These are phyloP conservation scores for Pichia sp. DNA, from an alignment of 1,139 yeast genomes.

Conservation along the genomic window DNA sequence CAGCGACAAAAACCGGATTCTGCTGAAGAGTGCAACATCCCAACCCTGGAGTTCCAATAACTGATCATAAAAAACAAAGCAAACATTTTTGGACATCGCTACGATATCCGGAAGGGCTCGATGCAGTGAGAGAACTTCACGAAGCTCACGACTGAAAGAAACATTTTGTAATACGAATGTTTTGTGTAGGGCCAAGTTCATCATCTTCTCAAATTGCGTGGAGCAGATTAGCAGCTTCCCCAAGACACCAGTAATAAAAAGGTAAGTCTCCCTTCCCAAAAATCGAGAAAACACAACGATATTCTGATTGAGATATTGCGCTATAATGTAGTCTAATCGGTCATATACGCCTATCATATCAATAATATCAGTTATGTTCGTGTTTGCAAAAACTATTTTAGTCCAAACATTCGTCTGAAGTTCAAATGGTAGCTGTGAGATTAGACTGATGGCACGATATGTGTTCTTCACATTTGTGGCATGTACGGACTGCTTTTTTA, in stretches of 20 bases:
- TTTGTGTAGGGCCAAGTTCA: background rate
- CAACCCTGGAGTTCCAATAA: constrained; percentile 3
- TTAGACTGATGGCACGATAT: background rate
- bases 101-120: constrained; percentile 1
- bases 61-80: constrained; percentile 6
- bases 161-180: constrained; percentile 3
- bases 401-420: constrained; percentile 6
- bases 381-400: constrained; percentile 2
- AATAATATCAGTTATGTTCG: constrained; percentile 2
- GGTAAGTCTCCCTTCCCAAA: constrained; percentile 1
- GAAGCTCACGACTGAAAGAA: constrained; percentile 6
- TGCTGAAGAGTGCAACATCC: background rate
- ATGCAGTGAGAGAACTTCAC: constrained; percentile 1
- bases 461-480: too few species aligned
- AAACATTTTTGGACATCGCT: constrained; percentile 1
- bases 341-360: constrained; percentile 1
- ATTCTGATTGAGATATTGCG: constrained; percentile 1
- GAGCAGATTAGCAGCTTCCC: constrained; percentile 6
- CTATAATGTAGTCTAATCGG: constrained; percentile 3
- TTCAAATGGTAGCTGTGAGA: constrained; percentile 5
- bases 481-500: too few species aligned
- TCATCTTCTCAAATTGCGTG: background rate
- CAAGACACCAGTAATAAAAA: constrained; percentile 2
- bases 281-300: constrained; percentile 5
- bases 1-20: constrained; percentile 4